These are phyloP conservation scores for Teratosphaeria epicoccoides DNA, from an alignment of 2,329 filamentous ascomycete species.

Conservation along the genomic window DNA sequence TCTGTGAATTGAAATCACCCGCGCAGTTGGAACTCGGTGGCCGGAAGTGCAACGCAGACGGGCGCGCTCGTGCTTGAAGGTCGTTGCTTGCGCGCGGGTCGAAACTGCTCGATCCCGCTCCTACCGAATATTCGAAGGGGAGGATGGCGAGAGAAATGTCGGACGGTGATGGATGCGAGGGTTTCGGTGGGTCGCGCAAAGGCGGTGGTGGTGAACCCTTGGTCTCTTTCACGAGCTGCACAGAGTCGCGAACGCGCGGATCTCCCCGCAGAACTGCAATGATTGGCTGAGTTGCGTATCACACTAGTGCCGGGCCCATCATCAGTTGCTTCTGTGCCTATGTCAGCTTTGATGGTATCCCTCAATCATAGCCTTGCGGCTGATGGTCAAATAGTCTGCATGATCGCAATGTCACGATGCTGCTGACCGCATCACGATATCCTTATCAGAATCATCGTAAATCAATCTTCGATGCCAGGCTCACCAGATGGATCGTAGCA, in stretches of 20 bases:
- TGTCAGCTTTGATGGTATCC: too few relatives aligned
- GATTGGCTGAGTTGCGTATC: not conserved
- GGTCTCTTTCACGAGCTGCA: not conserved
- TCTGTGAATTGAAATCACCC: not conserved
- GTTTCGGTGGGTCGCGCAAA: not conserved
- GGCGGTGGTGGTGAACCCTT: not conserved
- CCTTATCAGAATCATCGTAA: too few relatives aligned
- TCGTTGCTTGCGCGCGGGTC: not conserved
- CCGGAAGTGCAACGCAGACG: constrained; percentile 6
- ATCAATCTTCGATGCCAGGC: too few relatives aligned
- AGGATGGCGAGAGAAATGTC: not conserved
- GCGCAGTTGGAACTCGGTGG: constrained; percentile 3
- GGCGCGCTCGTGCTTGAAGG: not conserved
- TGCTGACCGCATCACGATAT: too few relatives aligned
- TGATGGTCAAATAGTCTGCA: too few relatives aligned
- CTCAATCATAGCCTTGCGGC: too few relatives aligned
- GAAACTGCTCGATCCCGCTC: not conserved
- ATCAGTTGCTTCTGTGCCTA: too few relatives aligned
- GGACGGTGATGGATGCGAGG: not conserved
- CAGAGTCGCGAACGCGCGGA: not conserved
- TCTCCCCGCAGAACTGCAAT: not conserved
- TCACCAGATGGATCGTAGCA: too few relatives aligned
- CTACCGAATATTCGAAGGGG: not conserved
- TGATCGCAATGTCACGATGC: too few relatives aligned
- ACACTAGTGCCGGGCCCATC: not conserved